Evolutionary conservation across 805 yeast genomes (phyloP).

Genomic region (Clavispora vitiphila): DNA sequence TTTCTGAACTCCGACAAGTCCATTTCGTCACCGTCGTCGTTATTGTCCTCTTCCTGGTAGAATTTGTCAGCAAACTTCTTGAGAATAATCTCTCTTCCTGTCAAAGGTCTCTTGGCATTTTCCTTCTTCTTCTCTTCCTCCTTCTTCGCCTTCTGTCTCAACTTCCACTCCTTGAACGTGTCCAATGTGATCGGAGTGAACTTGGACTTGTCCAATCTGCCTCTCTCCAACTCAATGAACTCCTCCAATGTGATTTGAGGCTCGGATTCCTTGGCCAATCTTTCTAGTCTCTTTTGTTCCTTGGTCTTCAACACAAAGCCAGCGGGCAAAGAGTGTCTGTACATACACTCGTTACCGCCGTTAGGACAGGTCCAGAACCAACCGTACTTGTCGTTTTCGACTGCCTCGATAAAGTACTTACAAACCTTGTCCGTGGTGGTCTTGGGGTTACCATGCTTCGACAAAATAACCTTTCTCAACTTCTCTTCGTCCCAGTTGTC

Average conservation of each 20-base stretch:
- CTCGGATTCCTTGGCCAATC: conserved; percentile 73
- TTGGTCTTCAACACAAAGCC: conserved; percentile 96
- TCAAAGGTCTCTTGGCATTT: conserved; percentile 43
- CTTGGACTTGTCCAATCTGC: conserved; percentile 64
- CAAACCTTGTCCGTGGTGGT: conserved; percentile 95
- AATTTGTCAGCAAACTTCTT: conserved; percentile 55
- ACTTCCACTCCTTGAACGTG: conserved; percentile 79
- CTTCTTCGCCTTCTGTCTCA: conserved; percentile 57
- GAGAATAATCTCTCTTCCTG: conserved; percentile 67
- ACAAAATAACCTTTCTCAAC: conserved; percentile 74
- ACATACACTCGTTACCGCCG: conserved; percentile 88
- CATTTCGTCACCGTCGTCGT: conserved; percentile 45
- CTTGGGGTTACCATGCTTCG: conserved; percentile 91
- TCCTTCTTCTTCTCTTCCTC: conserved; percentile 32
- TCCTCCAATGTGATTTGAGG: conserved; percentile 94
- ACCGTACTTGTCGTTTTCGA: conserved; percentile 95
- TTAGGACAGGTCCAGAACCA: conserved; percentile 99
- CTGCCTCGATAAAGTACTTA: conserved; percentile 92
- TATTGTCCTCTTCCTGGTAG: conserved; percentile 45
- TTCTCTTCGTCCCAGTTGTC: conserved; percentile 97
- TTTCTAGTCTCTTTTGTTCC: conserved; percentile 89
- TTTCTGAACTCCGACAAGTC: conserved; percentile 56
- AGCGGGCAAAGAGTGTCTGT: conserved; percentile 91
- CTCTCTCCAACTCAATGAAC: conserved; percentile 90
- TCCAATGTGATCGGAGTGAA: conserved; percentile 86